A percentile compares a stretch with the other conserved stretches of the same genome.
phyloP scores from a whole-genome alignment of 108 stramenopile species.

The Thalassiosira profunda region DNA sequence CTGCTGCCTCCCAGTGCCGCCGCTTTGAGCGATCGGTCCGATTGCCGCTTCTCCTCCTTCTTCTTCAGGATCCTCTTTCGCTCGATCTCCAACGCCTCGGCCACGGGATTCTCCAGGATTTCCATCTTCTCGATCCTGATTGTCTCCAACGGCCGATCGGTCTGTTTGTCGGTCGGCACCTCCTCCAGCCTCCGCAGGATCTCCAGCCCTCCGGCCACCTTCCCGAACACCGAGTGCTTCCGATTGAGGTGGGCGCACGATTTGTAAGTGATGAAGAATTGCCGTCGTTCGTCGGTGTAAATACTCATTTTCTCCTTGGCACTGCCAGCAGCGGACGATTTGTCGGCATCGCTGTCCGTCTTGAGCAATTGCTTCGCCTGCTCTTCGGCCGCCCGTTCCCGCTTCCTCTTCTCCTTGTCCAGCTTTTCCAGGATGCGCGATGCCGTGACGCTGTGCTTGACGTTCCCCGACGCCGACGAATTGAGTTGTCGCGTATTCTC shows the following conservation, averaged over 20 bases:
- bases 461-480: conserved; percentile 31
- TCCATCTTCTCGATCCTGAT: conserved; percentile 62
- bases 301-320: conserved; percentile 50
- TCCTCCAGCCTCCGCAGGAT: conserved; percentile 63
- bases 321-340: neutral
- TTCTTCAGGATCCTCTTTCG: conserved; percentile 51
- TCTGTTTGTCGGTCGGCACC: conserved; percentile 77
- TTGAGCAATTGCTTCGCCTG: conserved; percentile 34
- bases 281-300: conserved; percentile 72
- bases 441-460: conserved; percentile 75
- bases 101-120: conserved; percentile 72
- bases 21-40: conserved; percentile 14
- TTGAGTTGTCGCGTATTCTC: neutral
- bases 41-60: conserved; percentile 30
- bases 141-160: conserved; percentile 65
- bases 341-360: neutral
- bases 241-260: conserved; percentile 92
- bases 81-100: conserved; percentile 74
- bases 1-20: conserved; percentile 2
- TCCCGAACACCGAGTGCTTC: conserved; percentile 97
- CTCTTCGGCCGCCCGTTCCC: conserved; percentile 40
- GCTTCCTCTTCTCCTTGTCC: conserved; percentile 50
- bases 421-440: conserved; percentile 86
- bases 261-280: conserved; percentile 98
- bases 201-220: conserved; percentile 89